Base-by-base conservation (phyloP, 2,329 filamentous ascomycete species). In the Venturia effusa region DNA sequence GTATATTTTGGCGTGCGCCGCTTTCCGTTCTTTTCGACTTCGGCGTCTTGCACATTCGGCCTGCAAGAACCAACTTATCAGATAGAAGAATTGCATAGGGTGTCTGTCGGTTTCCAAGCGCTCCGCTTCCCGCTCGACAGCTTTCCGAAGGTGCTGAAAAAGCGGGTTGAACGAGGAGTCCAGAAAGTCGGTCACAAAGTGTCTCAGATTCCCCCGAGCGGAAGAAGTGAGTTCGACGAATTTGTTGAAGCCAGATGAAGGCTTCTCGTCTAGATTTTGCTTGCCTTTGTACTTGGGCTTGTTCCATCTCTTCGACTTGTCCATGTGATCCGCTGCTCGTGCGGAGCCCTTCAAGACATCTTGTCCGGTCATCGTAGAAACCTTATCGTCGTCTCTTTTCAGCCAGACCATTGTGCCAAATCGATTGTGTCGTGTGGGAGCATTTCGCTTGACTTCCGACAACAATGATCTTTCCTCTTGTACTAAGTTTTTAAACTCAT, bases 391-490 rank as follows among this genome's bases (percentile, higher is more conserved):
- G 60, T 92, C 89, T 64, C 92, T 82, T 77, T 96, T 91, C 43
- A 99, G 85, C 92, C 93, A 97, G 40, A 97, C 86, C 90, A 97
- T 97, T 13, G 92, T 96, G 2, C 94, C 94, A 71, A 97, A 99
- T 40, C 94, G 85, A 69, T 92, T 96, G 74, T 99, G 94, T 59
- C 94, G 82, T 3, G 91, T 92, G 0, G 92, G 90, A 2, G 89
- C 89, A 71, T 87, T 87, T 68, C 86, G 88, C 63, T 88, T 88
- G 69, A 92, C 88, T 60, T 88, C 83, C 69, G 88, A 85, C 63
- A 90, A 81, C 85, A 96, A 89, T n/a, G 87, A 84, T 1, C 87
- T 86, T 75, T 99, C 94, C 71, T 94, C 91, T 63, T 84, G 84
- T 74, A 97, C 84, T 70, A 96, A 76, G 19, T 80, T 80, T 27